These are phyloP conservation scores for Hirschioporus abietinus DNA, from an alignment of 768 basidiomycete species.

Conservation along the genomic window DNA sequence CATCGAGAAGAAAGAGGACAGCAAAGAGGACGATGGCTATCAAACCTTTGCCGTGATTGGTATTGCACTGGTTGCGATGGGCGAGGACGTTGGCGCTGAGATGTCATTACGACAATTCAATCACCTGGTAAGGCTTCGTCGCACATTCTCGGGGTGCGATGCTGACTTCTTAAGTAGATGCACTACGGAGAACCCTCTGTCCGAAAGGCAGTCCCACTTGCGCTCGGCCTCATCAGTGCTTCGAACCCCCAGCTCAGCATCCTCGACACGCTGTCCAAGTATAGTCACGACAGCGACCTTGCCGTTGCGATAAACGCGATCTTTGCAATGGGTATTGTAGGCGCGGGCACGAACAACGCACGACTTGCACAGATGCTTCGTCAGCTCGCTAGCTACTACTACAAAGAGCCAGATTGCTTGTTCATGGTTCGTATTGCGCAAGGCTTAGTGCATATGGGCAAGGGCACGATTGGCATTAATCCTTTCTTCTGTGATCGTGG, in stretches of 20 bases:
- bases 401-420: constrained; percentile 93
- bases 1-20: constrained; percentile 50
- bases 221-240: constrained; percentile 88
- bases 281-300: constrained; percentile 99
- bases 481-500: constrained; percentile 93
- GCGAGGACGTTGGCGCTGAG: constrained; percentile 95
- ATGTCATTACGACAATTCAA: constrained; percentile 98
- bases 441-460: constrained; percentile 98
- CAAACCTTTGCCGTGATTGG: constrained; percentile 92
- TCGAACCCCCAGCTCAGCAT: constrained; percentile 95
- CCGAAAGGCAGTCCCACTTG: constrained; percentile 89
- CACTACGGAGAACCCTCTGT: constrained; percentile 94
- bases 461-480: constrained; percentile 94
- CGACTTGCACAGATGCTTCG: constrained; percentile 96
- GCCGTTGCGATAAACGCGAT: constrained; percentile 94
- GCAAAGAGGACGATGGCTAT: constrained; percentile 65
- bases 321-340: constrained; percentile 97
- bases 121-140: constrained; percentile 64
- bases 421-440: constrained; percentile 96
- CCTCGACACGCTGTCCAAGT: constrained; percentile 96
- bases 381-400: constrained; percentile 95
- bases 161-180: constrained; percentile 57
- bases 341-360: constrained; percentile 98
- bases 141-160: constrained; percentile 15
- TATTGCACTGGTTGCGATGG: constrained; percentile 94